phyloP scores from a whole-genome alignment of 805 yeast species.

The Metschnikowia proteae region DNA sequence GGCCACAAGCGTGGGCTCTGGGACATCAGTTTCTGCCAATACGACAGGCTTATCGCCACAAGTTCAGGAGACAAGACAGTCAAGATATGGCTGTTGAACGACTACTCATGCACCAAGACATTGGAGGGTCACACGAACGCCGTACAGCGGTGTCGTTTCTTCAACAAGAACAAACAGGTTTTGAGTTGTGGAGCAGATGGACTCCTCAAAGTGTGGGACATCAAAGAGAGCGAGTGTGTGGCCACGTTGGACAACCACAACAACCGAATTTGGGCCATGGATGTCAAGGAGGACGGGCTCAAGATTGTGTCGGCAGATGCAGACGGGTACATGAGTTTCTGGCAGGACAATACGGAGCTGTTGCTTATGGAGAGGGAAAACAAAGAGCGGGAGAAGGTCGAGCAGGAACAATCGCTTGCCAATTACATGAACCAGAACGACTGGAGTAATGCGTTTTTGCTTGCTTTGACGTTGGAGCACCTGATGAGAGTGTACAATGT shows the following conservation, averaged over 20 bases:
- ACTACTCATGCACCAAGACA: conserved; percentile 71
- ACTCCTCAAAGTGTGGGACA: conserved; percentile 86
- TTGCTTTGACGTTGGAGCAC: conserved; percentile 84
- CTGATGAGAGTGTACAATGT: conserved; percentile 86
- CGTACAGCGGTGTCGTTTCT: conserved; percentile 74
- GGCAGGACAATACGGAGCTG: conserved; percentile 87
- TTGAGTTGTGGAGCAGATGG: conserved; percentile 93
- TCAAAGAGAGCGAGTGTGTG: conserved; percentile 59
- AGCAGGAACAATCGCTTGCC: conserved; percentile 82
- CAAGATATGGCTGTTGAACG: conserved; percentile 82
- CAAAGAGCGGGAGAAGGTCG: conserved; percentile 57
- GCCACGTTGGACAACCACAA: conserved; percentile 87
- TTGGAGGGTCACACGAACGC: conserved; percentile 95
- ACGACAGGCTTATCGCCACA: conserved; percentile 73
- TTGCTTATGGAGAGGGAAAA: conserved; percentile 48
- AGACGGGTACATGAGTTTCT: conserved; percentile 83
- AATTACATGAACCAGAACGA: conserved; percentile 69
- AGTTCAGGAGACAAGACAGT: conserved; percentile 92
- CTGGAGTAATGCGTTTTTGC: conserved; percentile 83
- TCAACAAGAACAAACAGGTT: conserved; percentile 63
- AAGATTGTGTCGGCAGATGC: conserved; percentile 86
- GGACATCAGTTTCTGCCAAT: conserved; percentile 81
- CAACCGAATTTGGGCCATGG: conserved; percentile 91
- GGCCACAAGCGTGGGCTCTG: conserved; percentile 96
- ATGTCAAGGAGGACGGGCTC: conserved; percentile 60